Percentiles rank a stretch among this genome's conserved stretches.
Evolutionary conservation across 148 eudicot species (phyloP).

Genomic region (Dianthus caryophyllus): DNA sequence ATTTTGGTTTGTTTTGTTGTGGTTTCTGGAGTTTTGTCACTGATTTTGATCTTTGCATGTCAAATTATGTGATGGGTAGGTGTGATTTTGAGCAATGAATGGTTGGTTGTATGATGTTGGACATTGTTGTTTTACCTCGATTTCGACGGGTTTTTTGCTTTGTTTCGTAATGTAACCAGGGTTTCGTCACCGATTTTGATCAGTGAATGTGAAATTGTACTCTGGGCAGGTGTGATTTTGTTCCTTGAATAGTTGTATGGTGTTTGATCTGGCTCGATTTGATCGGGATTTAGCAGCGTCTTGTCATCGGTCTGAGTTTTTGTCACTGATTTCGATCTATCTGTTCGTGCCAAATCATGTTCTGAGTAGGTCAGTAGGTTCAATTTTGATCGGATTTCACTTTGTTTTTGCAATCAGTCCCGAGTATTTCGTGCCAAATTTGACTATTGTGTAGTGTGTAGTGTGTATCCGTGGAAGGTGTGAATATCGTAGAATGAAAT

Average conservation of each 20-base stretch:
- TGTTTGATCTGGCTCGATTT: background rate
- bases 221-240: constrained; percentile 5
- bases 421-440: background rate
- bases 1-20: background rate
- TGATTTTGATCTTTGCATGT: no score
- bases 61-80: no score
- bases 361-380: background rate
- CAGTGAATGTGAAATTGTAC: background rate
- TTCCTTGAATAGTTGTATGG: background rate
- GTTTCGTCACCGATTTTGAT: background rate
- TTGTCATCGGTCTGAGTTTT: background rate
- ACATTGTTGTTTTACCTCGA: background rate
- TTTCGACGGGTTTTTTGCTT: background rate
- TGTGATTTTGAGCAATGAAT: no score
- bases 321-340: background rate
- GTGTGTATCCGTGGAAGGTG: background rate
- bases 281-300: background rate
- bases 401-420: background rate
- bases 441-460: no score
- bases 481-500: background rate
- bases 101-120: no score
- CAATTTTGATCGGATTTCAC: background rate
- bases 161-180: background rate
- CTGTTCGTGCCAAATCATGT: background rate
- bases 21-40: no score